phyloP scores from a whole-genome alignment of 345 rosid species.

The Arabidopsis thaliana region DNA sequence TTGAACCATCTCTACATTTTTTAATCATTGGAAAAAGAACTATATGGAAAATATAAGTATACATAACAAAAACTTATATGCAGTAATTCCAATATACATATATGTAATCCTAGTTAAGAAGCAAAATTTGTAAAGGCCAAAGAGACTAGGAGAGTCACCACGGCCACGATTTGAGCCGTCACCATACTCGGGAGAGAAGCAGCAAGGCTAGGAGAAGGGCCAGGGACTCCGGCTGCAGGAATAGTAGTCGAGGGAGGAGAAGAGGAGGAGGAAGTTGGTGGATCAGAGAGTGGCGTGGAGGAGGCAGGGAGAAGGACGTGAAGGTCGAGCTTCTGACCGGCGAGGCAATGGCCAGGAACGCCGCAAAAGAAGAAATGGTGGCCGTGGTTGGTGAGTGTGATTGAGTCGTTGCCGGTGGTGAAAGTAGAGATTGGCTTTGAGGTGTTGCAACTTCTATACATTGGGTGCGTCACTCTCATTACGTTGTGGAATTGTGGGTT shows the following conservation, averaged over 20 bases:
- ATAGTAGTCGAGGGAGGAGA: constrained; percentile 45
- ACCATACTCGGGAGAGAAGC: constrained; percentile 22
- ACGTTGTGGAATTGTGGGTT: constrained; percentile 88
- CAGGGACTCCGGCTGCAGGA: constrained; percentile 55
- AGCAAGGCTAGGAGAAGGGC: constrained; percentile 54
- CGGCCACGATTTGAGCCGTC: background rate
- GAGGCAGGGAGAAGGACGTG: constrained; percentile 60
- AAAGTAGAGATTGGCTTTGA: constrained; percentile 85
- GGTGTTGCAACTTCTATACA: constrained; percentile 78
- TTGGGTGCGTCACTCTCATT: constrained; percentile 78
- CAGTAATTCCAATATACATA: background rate
- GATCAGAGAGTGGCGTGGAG: constrained; percentile 50
- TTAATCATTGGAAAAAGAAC: constrained; percentile 5
- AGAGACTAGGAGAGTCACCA: constrained; percentile 32
- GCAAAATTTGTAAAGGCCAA: constrained; percentile 12
- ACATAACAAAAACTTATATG: constrained; percentile 24
- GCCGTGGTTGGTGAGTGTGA: constrained; percentile 68
- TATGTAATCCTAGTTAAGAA: constrained; percentile 29
- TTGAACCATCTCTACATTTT: constrained; percentile 19
- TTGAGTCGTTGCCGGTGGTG: constrained; percentile 87
- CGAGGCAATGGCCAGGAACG: constrained; percentile 87
- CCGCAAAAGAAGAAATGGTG: constrained; percentile 96
- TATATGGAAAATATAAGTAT: constrained; percentile 1
- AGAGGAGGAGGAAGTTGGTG: constrained; percentile 42
- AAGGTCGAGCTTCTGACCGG: constrained; percentile 91